Percentiles rank a stretch among this genome's conserved stretches.
Conservation (phyloP, 2,329 filamentous ascomycete genomes). For the Orbilia quercus region DNA sequence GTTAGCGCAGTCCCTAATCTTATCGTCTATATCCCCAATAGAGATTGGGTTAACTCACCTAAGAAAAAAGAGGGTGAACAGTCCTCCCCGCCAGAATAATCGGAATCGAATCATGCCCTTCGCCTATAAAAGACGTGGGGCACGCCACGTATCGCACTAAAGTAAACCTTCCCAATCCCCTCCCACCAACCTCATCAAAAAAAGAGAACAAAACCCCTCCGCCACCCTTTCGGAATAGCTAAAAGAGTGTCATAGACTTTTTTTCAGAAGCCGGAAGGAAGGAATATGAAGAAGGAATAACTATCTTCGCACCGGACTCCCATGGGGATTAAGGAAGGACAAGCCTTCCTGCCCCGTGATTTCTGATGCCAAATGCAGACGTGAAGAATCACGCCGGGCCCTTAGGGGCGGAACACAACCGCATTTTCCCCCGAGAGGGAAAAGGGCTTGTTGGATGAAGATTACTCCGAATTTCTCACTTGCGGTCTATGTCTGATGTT, state of each 20-base stretch:
- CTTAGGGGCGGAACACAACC: slow-evolving; percentile 72
- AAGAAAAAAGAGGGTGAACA: slow-evolving; percentile 67
- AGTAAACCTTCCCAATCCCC: slow-evolving; percentile 76
- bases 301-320: slow-evolving; percentile 57
- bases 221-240: slow-evolving; percentile 61
- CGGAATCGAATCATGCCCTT: slow-evolving; percentile 79
- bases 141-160: slow-evolving; percentile 82
- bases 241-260: slow-evolving; percentile 54
- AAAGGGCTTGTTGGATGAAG: slow-evolving; percentile 68
- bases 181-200: slow-evolving; percentile 72
- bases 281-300: slow-evolving; percentile 37
- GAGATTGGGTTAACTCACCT: slow-evolving; percentile 42
- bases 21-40: background rate
- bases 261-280: slow-evolving; percentile 1
- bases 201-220: slow-evolving; percentile 69
- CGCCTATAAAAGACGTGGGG: slow-evolving; percentile 60
- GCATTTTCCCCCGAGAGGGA: slow-evolving; percentile 58
- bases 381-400: slow-evolving; percentile 74
- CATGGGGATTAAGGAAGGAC: slow-evolving; percentile 26
- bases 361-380: slow-evolving; percentile 80
- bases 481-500: slow-evolving; percentile 64
- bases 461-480: slow-evolving; percentile 88
- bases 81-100: slow-evolving; percentile 78
- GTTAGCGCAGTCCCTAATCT: slow-evolving; percentile 51
- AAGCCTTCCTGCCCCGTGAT: slow-evolving; percentile 67